These are phyloP conservation scores for Acorus calamus DNA, from an alignment of 106 monocot species.

Conservation along the genomic window DNA sequence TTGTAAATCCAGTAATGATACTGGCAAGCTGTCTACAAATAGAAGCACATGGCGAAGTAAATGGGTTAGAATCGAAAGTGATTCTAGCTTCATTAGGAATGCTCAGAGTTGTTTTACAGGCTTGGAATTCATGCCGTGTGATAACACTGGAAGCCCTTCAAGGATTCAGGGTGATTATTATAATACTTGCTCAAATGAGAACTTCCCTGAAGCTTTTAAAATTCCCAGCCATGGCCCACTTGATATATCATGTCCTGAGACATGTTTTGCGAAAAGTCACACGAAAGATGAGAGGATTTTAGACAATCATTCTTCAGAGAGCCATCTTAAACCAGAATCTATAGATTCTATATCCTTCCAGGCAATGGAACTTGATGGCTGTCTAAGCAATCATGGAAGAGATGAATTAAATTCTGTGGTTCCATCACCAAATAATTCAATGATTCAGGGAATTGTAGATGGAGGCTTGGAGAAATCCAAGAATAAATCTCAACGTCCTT, in stretches of 20 bases:
- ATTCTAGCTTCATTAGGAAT: constrained; percentile 13
- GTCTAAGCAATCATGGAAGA: constrained; percentile 8
- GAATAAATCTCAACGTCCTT: constrained; percentile 5
- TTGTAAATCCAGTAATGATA: constrained; percentile 37
- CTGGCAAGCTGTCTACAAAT: constrained; percentile 28
- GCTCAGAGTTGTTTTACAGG: constrained; percentile 11
- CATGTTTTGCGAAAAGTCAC: constrained; percentile 8
- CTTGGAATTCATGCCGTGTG: constrained; percentile 14
- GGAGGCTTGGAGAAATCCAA: constrained; percentile 6
- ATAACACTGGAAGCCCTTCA: constrained; percentile 9
- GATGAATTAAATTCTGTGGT: constrained; percentile 1
- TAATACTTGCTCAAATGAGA: constrained; percentile 20
- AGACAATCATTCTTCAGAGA: constrained; percentile 3
- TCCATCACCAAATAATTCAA: constrained; percentile 8
- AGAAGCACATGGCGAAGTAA: constrained; percentile 35
- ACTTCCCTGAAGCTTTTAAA: constrained; percentile 10
- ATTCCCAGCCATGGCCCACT: neutral
- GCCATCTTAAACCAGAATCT: constrained; percentile 2
- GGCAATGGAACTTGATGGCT: constrained; percentile 14
- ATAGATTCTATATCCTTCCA: constrained; percentile 1
- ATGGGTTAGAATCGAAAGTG: constrained; percentile 59
- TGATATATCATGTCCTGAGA: neutral
- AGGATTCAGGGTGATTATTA: constrained; percentile 26
- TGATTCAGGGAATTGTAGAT: constrained; percentile 3
- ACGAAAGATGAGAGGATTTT: constrained; percentile 1